Evolutionary conservation across 73 alveolate genomes (phyloP), one percentile per base, ranked within the genome.

Genomic region (Paramecium bursaria): DNA sequence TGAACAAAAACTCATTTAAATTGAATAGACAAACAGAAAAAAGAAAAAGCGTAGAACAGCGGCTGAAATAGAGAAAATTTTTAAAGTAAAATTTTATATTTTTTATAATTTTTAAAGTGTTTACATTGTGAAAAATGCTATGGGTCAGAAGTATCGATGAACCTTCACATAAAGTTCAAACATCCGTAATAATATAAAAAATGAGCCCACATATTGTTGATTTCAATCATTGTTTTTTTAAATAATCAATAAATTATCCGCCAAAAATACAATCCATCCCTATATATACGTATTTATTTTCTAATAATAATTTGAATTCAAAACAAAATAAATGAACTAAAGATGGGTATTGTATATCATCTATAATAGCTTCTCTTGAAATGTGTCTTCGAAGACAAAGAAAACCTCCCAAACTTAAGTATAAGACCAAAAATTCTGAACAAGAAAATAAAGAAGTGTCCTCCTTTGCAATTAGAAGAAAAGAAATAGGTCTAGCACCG

Each of bases 31-130:
- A 25, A 85, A 91, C 46, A 86, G 92, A 73, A 87, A 87, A 86
- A 92, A 92, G 93, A 93, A 92, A 73, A 74, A 75, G 61, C 48
- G 95, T 44, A 77, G 95, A 52, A 79, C 94, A 23, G 95, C 97
- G n/a, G 91, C 92, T 22, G 95, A 92, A 54, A 92, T 92, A 19
- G 89, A 85, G 29, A 90, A 79, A 39, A 90, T 74, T 42, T 90
- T 73, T 55, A 48, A 46, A 46, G 88, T 86, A 75, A n/a, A 55
- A 29, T 48, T 53, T 79, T 10, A 52, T 49, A 73, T 29, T 14
- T 11, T 53, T 1, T 19, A 88, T 46, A 7, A 19, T 47, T 74
- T 33, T 50, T 86, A 3, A 73, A 91, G 92, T 92, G 95, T 55
- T 95, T 95, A 19, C 86, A 92, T 44, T 92, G 97, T 67, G 92